Percentiles rank a stretch among this genome's conserved stretches.
These are phyloP conservation scores for Catharanthus roseus DNA, from an alignment of 257 asterid species.

Conservation along the genomic window DNA sequence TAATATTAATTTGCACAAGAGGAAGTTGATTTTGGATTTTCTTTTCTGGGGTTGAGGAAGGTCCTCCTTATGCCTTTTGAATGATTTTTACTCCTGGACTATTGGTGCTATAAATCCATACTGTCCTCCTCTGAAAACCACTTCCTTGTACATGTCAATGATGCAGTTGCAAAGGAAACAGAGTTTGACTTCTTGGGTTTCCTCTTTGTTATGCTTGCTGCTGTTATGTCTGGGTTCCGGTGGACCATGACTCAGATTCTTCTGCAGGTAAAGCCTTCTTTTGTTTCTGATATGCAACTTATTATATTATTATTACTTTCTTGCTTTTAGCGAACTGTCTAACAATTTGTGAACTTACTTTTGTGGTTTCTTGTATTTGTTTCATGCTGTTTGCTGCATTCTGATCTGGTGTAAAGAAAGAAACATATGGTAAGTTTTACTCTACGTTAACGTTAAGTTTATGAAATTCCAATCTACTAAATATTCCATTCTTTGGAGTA, in stretches of 20 bases:
- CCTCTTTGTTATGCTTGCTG: conserved; percentile 90
- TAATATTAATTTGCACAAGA: background rate
- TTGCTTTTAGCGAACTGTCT: background rate
- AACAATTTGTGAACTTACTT: conserved; percentile 21
- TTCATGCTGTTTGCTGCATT: conserved; percentile 28
- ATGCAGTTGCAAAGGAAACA: conserved; percentile 92
- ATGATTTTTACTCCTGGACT: background rate
- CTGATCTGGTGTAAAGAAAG: conserved; percentile 76
- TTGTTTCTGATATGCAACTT: conserved; percentile 5
- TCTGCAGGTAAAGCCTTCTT: conserved; percentile 66
- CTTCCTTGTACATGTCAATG: conserved; percentile 15
- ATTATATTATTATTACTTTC: background rate
- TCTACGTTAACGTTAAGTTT: conserved; percentile 12
- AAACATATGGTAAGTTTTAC: conserved; percentile 70
- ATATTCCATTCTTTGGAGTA: background rate
- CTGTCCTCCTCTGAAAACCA: background rate
- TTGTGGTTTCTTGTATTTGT: conserved; percentile 22
- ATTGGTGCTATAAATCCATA: background rate
- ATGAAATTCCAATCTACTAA: background rate
- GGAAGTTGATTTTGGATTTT: background rate
- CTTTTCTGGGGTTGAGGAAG: background rate
- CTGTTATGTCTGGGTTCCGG: conserved; percentile 98
- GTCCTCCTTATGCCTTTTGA: background rate
- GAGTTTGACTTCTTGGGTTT: conserved; percentile 98
- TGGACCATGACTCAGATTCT: conserved; percentile 99